Evolutionary conservation across 2,329 filamentous ascomycete species (phyloP).

Genomic region (Fusarium xyrophilum): DNA sequence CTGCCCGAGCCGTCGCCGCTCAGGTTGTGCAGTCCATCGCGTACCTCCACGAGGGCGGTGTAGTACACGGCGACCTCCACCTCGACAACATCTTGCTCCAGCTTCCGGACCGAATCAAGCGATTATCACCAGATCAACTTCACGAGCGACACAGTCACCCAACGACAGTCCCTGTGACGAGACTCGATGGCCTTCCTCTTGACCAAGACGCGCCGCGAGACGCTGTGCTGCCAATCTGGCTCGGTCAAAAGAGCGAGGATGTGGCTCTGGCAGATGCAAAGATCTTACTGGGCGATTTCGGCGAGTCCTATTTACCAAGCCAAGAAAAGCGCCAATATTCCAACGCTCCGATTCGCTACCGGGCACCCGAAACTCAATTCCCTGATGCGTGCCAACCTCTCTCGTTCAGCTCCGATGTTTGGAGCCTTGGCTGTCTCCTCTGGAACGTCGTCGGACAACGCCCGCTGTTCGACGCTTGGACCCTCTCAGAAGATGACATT

Average conservation of each 20-base stretch:
- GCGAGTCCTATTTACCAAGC: constrained; percentile 28
- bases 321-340: constrained; percentile 29
- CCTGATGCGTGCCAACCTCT: constrained; percentile 27
- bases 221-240: constrained; percentile 32
- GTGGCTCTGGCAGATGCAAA: constrained; percentile 25
- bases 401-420: constrained; percentile 32
- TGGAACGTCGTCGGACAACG: constrained; percentile 33
- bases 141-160: constrained; percentile 24
- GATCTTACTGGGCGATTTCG: constrained; percentile 33
- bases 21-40: constrained; percentile 30
- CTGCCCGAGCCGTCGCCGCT: constrained; percentile 34
- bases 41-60: constrained; percentile 31
- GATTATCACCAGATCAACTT: constrained; percentile 24
- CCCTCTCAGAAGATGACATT: constrained; percentile 27
- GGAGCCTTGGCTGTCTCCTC: constrained; percentile 35
- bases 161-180: constrained; percentile 29
- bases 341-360: constrained; percentile 29
- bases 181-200: constrained; percentile 30
- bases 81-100: constrained; percentile 34
- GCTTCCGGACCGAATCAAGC: constrained; percentile 28
- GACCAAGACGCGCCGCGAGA: constrained; percentile 28
- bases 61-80: constrained; percentile 37
- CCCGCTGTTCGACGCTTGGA: constrained; percentile 36
- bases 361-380: constrained; percentile 33
- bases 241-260: constrained; percentile 33